Evolutionary conservation across 139 green algal species (phyloP).

Genomic region (Asterochloris sp.): DNA sequence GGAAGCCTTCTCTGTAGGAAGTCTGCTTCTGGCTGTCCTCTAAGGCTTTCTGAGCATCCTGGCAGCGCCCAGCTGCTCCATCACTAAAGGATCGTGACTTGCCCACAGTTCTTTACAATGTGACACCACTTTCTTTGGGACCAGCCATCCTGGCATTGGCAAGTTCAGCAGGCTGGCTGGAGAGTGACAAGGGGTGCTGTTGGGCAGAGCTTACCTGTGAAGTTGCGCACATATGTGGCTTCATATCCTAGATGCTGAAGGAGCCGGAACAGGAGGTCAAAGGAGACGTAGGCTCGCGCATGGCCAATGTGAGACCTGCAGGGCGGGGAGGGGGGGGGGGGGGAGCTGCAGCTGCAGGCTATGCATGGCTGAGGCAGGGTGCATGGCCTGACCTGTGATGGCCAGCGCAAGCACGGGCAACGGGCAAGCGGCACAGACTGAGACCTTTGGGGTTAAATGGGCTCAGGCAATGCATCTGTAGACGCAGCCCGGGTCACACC

Average conservation of each 20-base stretch:
- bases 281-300: conserved; percentile 91
- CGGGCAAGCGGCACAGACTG: background rate
- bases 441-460: background rate
- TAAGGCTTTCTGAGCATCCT: too few species aligned
- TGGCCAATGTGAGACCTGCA: conserved; percentile 59
- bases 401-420: background rate
- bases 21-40: too few species aligned
- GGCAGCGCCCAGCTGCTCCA: too few species aligned
- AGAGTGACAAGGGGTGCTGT: too few species aligned
- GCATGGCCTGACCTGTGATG: background rate
- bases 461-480: background rate
- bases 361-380: background rate
- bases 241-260: conserved; percentile 64
- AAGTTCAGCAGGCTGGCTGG: too few species aligned
- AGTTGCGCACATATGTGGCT: conserved; percentile 68
- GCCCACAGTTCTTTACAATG: too few species aligned
- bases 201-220: conserved; percentile 27
- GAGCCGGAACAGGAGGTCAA: conserved; percentile 88
- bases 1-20: too few species aligned
- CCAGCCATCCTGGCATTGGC: too few species aligned
- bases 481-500: background rate
- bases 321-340: background rate
- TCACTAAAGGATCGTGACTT: too few species aligned
- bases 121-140: too few species aligned
- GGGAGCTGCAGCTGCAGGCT: background rate